Evolutionary conservation across 2,329 filamentous ascomycete species (phyloP).

Genomic region (Rachicladosporium sp.): DNA sequence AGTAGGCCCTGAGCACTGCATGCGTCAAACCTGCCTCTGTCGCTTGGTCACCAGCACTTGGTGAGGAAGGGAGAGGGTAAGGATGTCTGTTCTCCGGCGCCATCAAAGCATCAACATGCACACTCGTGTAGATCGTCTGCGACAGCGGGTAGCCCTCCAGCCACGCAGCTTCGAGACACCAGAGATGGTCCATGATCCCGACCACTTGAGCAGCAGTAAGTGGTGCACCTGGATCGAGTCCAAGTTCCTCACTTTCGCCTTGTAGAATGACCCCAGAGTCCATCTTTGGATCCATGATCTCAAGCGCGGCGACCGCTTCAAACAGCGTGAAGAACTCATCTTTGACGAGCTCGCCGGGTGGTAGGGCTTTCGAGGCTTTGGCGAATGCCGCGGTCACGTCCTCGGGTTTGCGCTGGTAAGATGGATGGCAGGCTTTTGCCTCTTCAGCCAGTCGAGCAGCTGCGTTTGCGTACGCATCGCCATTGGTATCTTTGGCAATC

Average conservation of each 20-base stretch:
- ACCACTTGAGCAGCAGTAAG: slow-evolving; percentile 54
- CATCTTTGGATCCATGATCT: slow-evolving; percentile 99
- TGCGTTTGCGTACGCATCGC: neutral
- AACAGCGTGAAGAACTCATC: slow-evolving; percentile 91
- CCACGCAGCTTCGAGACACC: slow-evolving; percentile 95
- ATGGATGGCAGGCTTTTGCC: slow-evolving; percentile 3
- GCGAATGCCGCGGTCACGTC: slow-evolving; percentile 26
- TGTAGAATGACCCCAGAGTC: slow-evolving; percentile 76
- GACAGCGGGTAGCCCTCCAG: slow-evolving; percentile 91
- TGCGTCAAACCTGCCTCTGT: slow-evolving; percentile 21
- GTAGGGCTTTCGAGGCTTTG: slow-evolving; percentile 36
- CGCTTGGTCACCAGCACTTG: slow-evolving; percentile 40
- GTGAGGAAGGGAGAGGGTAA: slow-evolving; percentile 37
- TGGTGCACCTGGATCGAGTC: slow-evolving; percentile 24
- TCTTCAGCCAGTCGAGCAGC: slow-evolving; percentile 12
- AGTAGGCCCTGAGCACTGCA: slow-evolving; percentile 69
- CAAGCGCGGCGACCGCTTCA: slow-evolving; percentile 78
- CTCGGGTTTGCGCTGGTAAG: neutral
- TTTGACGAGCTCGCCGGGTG: slow-evolving; percentile 75
- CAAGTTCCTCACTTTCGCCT: slow-evolving; percentile 70
- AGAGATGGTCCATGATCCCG: slow-evolving; percentile 85
- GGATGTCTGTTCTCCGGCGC: slow-evolving; percentile 42
- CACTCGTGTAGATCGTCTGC: slow-evolving; percentile 84
- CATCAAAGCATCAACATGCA: slow-evolving; percentile 76
- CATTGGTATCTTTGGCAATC: too few relatives aligned